Base-by-base conservation (phyloP, 345 rosid species). In the Conringia planisiliqua region DNA sequence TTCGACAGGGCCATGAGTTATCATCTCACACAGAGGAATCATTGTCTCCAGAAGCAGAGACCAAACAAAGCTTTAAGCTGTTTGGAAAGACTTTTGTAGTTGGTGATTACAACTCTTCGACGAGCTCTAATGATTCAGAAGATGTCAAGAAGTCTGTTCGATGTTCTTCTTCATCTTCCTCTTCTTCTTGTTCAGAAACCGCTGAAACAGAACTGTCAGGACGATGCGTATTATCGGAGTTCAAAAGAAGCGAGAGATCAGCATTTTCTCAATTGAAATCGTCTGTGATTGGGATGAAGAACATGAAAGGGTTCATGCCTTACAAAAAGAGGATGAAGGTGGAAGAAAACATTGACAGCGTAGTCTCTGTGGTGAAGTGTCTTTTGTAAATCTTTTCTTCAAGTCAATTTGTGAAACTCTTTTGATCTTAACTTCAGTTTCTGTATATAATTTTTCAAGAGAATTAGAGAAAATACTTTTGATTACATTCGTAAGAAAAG, bases 81-180 rank as follows among this genome's bases (percentile, higher is more conserved):
- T 89, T 89, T 62, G 95, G 95, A 20, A 79, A 76, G 69, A 89
- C 87, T 7, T 83, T 89, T n/a, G 66, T 85, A 30, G 83, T 89
- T 55, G 66, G 82, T 32, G 86, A 74, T 47, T 38, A 38, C 61
- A 64, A 36, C 66, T 86, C 88, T 14, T 76, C 73, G 71, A 81
- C 85, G 3, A 83, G 81, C 61, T 88, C 87, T 22, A 71, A 80
- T 65, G 86, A 75, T 39, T 78, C 68, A 0, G 81, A 79, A 47
- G 75, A 78, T 74, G 50, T 18, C 27, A 84, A 83, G 67, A 68
- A 54, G 14, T 70, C 72, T 13, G 27, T 54, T 29, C 50, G 27
- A 17, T 66, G 72, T 13, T 62, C 76, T 26, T 72, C 68, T 36
- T 74, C 72, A 4, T 51, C 59, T 2, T 52, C 76, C 17, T 72